Evolutionary conservation across 441 rosid species (phyloP).

Genomic region (Metrosideros polymorpha): DNA sequence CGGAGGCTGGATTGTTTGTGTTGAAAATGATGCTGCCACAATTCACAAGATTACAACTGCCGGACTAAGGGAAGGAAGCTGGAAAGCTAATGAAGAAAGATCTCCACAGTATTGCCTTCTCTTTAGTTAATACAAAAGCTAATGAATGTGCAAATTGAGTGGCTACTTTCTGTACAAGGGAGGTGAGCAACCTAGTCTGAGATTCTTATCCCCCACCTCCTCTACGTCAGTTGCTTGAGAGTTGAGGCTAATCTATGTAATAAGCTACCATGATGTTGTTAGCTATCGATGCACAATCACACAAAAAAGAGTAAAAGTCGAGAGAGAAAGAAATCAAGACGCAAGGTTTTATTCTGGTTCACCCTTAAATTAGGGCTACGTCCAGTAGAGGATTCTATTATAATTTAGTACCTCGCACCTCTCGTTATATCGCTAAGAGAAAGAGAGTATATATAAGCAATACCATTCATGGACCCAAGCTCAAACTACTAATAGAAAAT

Average conservation of each 20-base stretch:
- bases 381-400: no score
- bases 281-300: no score
- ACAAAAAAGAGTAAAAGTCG: no score
- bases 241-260: not conserved
- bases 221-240: not conserved
- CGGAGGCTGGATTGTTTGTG: not conserved
- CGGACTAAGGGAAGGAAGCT: not conserved
- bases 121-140: not conserved
- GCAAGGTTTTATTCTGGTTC: no score
- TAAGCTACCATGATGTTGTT: not conserved
- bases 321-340: no score
- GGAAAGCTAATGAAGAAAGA: not conserved
- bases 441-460: no score
- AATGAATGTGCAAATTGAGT: not conserved
- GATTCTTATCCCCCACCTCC: not conserved
- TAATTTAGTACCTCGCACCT: no score
- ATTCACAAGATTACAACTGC: not conserved
- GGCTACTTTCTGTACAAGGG: not conserved
- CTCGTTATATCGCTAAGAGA: no score
- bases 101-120: not conserved
- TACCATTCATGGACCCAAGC: no score
- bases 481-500: no score
- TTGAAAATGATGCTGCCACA: not conserved
- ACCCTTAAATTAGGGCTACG: no score
- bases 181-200: not conserved